Conservation (phyloP, 2,329 filamentous ascomycete genomes). For the Trichoderma hamatum region DNA sequence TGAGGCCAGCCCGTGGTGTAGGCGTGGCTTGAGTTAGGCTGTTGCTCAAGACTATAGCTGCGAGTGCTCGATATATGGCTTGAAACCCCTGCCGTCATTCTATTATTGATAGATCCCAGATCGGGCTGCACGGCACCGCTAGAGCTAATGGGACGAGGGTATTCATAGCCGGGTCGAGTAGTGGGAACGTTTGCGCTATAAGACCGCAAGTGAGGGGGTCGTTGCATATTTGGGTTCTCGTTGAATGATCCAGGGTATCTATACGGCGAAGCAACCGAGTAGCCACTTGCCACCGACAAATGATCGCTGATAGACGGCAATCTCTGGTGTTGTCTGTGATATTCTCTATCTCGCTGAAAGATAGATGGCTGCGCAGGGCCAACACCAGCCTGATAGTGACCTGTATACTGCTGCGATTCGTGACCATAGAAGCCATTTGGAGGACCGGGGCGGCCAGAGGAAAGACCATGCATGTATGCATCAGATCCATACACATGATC, state of each 20-base stretch:
- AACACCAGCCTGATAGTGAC: neutral
- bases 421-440: neutral
- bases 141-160: slow-evolving; percentile 31
- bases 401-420: neutral
- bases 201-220: slow-evolving; percentile 33
- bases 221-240: neutral
- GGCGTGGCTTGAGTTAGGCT: neutral
- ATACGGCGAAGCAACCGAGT: neutral
- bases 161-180: slow-evolving; percentile 23
- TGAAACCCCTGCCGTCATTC: neutral
- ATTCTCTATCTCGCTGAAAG: neutral
- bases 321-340: slow-evolving; percentile 27
- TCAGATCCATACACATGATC: slow-evolving; percentile 27
- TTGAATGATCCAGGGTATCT: neutral
- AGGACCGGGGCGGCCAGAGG: neutral
- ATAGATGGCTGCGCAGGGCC: neutral
- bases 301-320: slow-evolving; percentile 35
- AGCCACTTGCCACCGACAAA: slow-evolving; percentile 23
- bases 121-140: slow-evolving; percentile 25
- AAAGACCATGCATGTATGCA: neutral
- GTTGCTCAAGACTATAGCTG: neutral
- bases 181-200: slow-evolving; percentile 31
- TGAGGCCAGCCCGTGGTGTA: slow-evolving; percentile 8
- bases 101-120: slow-evolving; percentile 14
- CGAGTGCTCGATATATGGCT: slow-evolving; percentile 22